Evolutionary conservation across 176 grass and related monocot genomes (phyloP).

Genomic region (Ampelocalamus luodianensis): DNA sequence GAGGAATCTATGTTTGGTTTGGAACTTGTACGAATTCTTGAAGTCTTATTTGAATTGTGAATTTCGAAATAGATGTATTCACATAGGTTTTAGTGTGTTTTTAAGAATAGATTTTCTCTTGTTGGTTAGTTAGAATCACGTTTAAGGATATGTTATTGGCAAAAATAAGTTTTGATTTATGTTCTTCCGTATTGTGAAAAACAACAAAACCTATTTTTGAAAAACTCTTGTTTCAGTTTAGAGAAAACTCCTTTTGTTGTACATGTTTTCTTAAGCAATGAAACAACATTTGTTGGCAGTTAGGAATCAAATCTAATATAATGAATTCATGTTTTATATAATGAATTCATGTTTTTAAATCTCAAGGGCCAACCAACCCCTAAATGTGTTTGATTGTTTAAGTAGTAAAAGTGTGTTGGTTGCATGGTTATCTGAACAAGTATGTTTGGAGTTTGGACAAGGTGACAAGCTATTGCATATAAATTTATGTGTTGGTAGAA

Average conservation of each 20-base stretch:
- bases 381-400: no score
- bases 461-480: neutral
- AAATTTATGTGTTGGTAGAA: neutral
- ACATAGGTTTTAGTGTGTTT: neutral
- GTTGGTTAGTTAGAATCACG: neutral
- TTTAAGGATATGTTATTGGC: neutral
- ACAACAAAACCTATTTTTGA: neutral
- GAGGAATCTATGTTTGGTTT: neutral
- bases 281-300: neutral
- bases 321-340: conserved; percentile 1
- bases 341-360: no score
- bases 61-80: neutral
- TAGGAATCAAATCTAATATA: neutral
- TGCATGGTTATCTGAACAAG: neutral
- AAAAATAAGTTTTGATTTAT: neutral
- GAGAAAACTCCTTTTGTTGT: neutral
- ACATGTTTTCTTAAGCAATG: neutral
- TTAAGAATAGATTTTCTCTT: neutral
- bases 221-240: neutral
- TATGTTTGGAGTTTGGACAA: neutral
- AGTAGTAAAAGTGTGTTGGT: neutral
- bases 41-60: neutral
- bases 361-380: neutral
- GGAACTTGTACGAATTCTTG: neutral
- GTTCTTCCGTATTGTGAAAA: neutral